phyloP scores from a whole-genome alignment of 257 asterid species.

The Solanum ossicruentum region DNA sequence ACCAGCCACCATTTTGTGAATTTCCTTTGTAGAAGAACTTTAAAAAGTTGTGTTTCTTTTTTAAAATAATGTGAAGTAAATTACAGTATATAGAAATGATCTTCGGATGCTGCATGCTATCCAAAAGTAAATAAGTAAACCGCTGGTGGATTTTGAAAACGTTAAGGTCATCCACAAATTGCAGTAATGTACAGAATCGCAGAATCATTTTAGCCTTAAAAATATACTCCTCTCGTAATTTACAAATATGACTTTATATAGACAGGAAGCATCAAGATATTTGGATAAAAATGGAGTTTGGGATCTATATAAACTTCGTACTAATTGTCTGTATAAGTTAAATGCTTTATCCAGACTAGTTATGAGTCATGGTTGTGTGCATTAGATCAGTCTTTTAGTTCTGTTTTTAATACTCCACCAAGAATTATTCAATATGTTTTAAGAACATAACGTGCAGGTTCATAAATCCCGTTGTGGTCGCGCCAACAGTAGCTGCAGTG shows the following conservation, averaged over 20 bases:
- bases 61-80: not conserved
- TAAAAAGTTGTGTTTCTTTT: not conserved
- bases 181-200: not conserved
- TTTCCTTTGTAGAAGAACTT: not conserved
- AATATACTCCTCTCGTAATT: not conserved
- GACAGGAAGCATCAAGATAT: not conserved
- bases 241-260: not conserved
- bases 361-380: not conserved
- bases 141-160: not conserved
- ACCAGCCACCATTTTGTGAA: not conserved
- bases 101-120: not conserved
- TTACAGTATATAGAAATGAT: not conserved
- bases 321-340: not conserved
- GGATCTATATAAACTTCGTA: not conserved
- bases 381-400: not conserved
- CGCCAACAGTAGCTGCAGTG: slow-evolving; percentile 83
- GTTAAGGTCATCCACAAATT: not conserved
- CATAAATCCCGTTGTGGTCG: slow-evolving; percentile 92
- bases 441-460: slow-evolving; percentile 35
- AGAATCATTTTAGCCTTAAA: not conserved
- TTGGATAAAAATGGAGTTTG: not conserved
- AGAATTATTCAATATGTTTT: not conserved
- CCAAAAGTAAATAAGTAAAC: not conserved
- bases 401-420: not conserved
- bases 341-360: not conserved